Percentiles rank a stretch among this genome's conserved stretches.
phyloP scores from a whole-genome alignment of 768 basidiomycete species.

The Daedaleopsis nitida region DNA sequence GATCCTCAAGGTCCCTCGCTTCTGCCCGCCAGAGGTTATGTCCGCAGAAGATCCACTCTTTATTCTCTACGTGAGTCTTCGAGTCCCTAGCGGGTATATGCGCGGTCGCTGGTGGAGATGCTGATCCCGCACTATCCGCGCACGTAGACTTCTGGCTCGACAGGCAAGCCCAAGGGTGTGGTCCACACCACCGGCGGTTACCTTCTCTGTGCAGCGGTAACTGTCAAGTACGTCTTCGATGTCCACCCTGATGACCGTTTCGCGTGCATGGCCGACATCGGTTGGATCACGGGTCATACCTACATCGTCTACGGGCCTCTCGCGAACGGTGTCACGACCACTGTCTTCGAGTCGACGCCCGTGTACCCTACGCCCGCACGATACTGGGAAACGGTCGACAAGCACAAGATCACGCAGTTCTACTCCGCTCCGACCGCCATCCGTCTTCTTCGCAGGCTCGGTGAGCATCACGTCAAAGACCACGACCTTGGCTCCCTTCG shows the following conservation, averaged over 20 bases:
- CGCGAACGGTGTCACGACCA: conserved; percentile 79
- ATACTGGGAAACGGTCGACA: conserved; percentile 96
- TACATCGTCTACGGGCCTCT: conserved; percentile 98
- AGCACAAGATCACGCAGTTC: conserved; percentile 93
- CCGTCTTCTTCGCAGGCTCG: conserved; percentile 83
- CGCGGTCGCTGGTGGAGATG: background rate
- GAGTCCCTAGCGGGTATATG: background rate
- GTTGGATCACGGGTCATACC: conserved; percentile 98
- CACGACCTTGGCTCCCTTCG: conserved; percentile 83
- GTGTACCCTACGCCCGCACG: conserved; percentile 95
- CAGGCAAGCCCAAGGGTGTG: conserved; percentile 96
- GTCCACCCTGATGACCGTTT: conserved; percentile 95
- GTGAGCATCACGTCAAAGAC: conserved; percentile 80
- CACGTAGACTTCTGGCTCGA: conserved; percentile 85
- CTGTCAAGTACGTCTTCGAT: conserved; percentile 97
- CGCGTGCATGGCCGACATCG: conserved; percentile 98
- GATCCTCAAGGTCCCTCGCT: conserved; percentile 76
- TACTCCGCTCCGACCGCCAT: conserved; percentile 97
- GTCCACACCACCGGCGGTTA: conserved; percentile 90
- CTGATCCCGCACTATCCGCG: conserved; percentile 11
- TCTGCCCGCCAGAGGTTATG: conserved; percentile 90
- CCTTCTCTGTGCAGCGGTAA: conserved; percentile 87
- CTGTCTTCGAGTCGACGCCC: conserved; percentile 95
- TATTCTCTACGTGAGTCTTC: conserved; percentile 87
- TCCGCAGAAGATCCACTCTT: conserved; percentile 94